Conservation (phyloP, 352 stramenopile genomes). For the Globisporangium middletonii region DNA sequence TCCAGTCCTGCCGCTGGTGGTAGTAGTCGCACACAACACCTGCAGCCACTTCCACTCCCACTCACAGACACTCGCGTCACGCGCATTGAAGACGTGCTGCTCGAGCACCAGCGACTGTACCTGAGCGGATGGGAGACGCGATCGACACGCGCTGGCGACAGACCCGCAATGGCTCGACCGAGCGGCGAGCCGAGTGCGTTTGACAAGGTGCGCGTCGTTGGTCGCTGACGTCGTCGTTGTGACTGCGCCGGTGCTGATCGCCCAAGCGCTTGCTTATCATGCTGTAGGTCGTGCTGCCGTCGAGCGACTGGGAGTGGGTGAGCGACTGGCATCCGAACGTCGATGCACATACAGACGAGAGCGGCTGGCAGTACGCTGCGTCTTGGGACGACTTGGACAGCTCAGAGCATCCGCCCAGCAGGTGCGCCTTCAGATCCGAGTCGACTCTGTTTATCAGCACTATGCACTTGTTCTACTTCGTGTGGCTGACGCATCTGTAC, state of each 20-base stretch:
- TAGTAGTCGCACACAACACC: background rate
- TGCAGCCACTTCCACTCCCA: background rate
- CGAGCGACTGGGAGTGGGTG: slow-evolving; percentile 55
- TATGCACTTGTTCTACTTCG: background rate
- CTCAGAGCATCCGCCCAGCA: slow-evolving; percentile 8
- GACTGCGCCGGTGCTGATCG: too few relatives aligned
- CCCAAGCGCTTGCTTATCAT: too few relatives aligned
- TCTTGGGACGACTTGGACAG: slow-evolving; percentile 27
- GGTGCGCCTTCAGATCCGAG: background rate
- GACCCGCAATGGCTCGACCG: slow-evolving; percentile 20
- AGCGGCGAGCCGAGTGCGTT: slow-evolving; percentile 33
- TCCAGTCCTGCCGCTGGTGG: too few relatives aligned
- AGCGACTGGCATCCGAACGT: slow-evolving; percentile 43
- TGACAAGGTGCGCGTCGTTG: slow-evolving; percentile 22
- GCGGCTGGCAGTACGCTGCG: slow-evolving; percentile 50
- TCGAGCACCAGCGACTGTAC: slow-evolving; percentile 49
- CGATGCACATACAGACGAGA: slow-evolving; percentile 35
- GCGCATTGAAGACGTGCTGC: slow-evolving; percentile 42
- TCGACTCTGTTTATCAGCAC: background rate
- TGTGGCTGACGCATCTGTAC: background rate
- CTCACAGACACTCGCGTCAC: slow-evolving; percentile 10
- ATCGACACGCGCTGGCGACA: slow-evolving; percentile 6
- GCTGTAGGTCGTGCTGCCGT: slow-evolving; percentile 42
- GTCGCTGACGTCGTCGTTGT: background rate
- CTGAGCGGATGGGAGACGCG: slow-evolving; percentile 19